Base-by-base conservation (phyloP, 2,329 filamentous ascomycete species). In the Talaromyces piceae region DNA sequence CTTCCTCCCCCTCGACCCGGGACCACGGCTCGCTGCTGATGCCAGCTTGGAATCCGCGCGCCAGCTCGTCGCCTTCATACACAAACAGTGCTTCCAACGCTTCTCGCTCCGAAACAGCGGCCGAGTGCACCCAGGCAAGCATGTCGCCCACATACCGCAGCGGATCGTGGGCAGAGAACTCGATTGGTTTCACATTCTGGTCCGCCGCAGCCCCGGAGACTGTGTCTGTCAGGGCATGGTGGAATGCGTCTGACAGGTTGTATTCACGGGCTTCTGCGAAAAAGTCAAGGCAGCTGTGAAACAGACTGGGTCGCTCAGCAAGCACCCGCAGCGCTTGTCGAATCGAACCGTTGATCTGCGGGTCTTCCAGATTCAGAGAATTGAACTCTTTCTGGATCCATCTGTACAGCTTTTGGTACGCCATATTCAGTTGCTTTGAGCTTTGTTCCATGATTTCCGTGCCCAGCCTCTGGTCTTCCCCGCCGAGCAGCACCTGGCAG, bases 321-420 rank as follows among this genome's bases (percentile, higher is more conserved):
- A 98, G 77, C 9, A 95, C 88, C 45, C 90, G 82, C 33, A 98
- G 76, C 20, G 90, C 90, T 51, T 84, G 82, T 47, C 91, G 81
- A 55, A 98, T 91, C 0, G 88, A 84, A 18, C 84, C 80, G 63
- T 87, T 91, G 66, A 97, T 91, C 61, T 95, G 91, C 0, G 91
- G 91, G 58, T 94, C 95, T 63, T 98, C 93, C 7, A 97, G 78
- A 65, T 97, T 94, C 47, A 97, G 72, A 0, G 84, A 85, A 67
- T 91, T 95, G 71, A 98, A 94, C 61, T 96, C 90, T 53, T 87
- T 84, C 65, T 96, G 91, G 18, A 95, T 84, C 91, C 91, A 98
- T 60, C 88, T 84, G 69, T 95, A 96, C 2, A 98, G 78, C 65
- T 96, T 98, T 65, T 98, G 91, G 60, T 93, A 98, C 4, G 88